These are phyloP conservation scores for Cryptococcus sp. DNA, from an alignment of 1,284 basidiomycete species.

Conservation along the genomic window DNA sequence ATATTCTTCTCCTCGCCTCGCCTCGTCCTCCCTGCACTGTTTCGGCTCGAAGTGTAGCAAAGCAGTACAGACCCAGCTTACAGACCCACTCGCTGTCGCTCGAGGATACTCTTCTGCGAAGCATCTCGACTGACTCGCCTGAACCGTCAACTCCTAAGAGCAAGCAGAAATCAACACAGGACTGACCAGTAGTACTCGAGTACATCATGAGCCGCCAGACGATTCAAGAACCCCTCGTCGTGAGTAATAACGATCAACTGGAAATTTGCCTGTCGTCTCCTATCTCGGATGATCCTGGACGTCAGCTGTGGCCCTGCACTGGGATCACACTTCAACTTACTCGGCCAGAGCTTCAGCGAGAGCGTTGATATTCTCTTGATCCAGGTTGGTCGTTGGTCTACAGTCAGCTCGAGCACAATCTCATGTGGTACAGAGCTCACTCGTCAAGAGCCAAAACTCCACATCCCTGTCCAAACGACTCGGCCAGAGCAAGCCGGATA, in stretches of 20 bases:
- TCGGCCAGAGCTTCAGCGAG: conserved; percentile 86
- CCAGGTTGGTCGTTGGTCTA: conserved; percentile 88
- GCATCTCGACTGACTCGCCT: conserved; percentile 47
- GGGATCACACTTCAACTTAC: conserved; percentile 51
- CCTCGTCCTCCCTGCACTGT: no score
- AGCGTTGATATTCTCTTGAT: conserved; percentile 93
- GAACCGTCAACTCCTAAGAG: background rate
- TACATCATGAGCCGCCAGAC: conserved; percentile 72
- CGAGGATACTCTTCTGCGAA: conserved; percentile 47
- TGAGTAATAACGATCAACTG: conserved; percentile 97
- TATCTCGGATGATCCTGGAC: conserved; percentile 80
- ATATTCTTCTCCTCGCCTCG: no score
- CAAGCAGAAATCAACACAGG: background rate
- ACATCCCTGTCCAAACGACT: conserved; percentile 95
- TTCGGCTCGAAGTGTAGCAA: no score
- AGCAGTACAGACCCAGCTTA: no score
- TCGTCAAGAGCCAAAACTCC: conserved; percentile 97
- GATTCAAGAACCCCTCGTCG: conserved; percentile 60
- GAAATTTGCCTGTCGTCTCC: conserved; percentile 83
- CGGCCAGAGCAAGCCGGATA: conserved; percentile 93
- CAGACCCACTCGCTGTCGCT: conserved; percentile 34
- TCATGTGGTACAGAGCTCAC: conserved; percentile 12
- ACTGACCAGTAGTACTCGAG: conserved; percentile 87
- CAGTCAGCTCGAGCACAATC: conserved; percentile 5
- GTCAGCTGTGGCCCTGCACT: conserved; percentile 2